Conservation (phyloP, 139 green algal species). For the Chlamydomonas sp. region DNA sequence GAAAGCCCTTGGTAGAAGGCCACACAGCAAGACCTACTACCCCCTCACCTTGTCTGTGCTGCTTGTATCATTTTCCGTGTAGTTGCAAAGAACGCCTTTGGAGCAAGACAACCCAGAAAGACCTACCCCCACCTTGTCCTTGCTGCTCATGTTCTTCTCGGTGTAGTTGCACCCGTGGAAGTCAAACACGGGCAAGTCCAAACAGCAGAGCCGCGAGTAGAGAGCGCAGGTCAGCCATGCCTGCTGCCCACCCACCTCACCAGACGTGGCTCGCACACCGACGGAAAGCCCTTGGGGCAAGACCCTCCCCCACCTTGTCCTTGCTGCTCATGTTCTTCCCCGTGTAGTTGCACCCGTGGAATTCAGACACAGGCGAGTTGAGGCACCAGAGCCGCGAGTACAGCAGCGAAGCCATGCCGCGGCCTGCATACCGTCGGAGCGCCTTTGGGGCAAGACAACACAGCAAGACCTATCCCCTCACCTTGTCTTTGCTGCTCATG, state of each 20-base stretch:
- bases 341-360: constrained; percentile 49
- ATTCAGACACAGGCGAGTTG: constrained; percentile 6
- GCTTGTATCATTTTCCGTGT: too few relatives aligned
- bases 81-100: constrained; percentile 7
- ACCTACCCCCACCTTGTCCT: too few relatives aligned
- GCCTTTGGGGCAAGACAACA: not conserved
- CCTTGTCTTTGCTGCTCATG: too few relatives aligned
- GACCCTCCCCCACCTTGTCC: constrained; percentile 11
- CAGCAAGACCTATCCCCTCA: too few relatives aligned
- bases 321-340: constrained; percentile 47
- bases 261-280: too few relatives aligned
- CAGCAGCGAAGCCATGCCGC: constrained; percentile 12
- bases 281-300: too few relatives aligned
- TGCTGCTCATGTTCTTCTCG: constrained; percentile 55
- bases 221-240: too few relatives aligned
- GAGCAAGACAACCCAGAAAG: too few relatives aligned
- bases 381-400: constrained; percentile 15
- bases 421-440: not conserved
- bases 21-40: too few relatives aligned
- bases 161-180: constrained; percentile 51
- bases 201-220: too few relatives aligned
- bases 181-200: too few relatives aligned
- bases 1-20: too few relatives aligned
- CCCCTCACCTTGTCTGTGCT: constrained; percentile 7
- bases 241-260: constrained; percentile 30